phyloP scores from a whole-genome alignment of 192 early-diverging fungal species.

The Backusella macrospora region DNA sequence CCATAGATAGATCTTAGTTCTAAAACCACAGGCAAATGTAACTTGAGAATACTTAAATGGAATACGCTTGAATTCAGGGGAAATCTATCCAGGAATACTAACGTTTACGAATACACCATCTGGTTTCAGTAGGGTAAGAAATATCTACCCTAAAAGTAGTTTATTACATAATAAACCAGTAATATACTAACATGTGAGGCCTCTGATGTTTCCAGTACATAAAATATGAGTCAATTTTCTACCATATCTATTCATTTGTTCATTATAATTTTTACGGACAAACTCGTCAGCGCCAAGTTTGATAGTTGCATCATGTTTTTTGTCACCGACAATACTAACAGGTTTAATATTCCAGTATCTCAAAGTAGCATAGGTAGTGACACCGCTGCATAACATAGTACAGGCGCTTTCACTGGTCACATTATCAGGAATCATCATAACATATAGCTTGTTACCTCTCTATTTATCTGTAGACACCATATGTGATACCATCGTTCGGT shows the following conservation, averaged over 20 bases:
- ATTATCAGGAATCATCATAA: conserved; percentile 60
- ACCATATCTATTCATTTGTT: not conserved
- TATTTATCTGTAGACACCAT: conserved; percentile 53
- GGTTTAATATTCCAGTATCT: conserved; percentile 43
- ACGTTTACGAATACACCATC: conserved; percentile 65
- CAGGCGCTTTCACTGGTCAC: conserved; percentile 60
- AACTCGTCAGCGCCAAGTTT: conserved; percentile 55
- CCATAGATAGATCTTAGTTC: too few species aligned
- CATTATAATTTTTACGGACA: conserved; percentile 12
- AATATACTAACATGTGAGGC: conserved; percentile 18
- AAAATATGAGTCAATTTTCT: conserved; percentile 31
- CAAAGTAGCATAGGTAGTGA: conserved; percentile 54
- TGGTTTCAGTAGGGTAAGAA: not conserved
- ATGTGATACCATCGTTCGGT: conserved; percentile 45
- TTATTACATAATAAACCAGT: not conserved
- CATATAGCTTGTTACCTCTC: conserved; percentile 60
- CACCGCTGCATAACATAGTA: conserved; percentile 80
- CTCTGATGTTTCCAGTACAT: conserved; percentile 16
- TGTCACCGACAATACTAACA: conserved; percentile 53
- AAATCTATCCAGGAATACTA: conserved; percentile 53
- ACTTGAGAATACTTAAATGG: too few species aligned
- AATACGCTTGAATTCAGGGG: conserved; percentile 4
- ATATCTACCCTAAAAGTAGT: not conserved
- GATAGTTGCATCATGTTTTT: conserved; percentile 59
- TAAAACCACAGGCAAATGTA: too few species aligned